Conservation (phyloP, 306 rosid species). For the Mucuna pruriens region DNA sequence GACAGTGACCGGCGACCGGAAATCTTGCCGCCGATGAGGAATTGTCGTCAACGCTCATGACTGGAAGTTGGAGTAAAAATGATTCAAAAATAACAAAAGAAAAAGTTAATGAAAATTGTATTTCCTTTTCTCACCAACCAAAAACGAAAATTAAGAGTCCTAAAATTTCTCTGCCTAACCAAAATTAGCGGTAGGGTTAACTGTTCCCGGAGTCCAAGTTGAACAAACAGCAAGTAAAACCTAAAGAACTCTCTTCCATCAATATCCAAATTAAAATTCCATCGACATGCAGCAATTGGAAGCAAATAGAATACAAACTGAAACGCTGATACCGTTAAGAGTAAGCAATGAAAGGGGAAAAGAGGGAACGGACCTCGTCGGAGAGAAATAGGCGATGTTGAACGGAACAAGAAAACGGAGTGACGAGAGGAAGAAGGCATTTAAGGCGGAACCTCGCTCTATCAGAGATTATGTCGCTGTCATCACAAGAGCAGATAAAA, state of each 20-base stretch:
- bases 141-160: not conserved
- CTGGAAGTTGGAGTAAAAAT: not conserved
- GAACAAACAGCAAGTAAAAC: not conserved
- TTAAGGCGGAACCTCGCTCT: not conserved
- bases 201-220: slow-evolving; percentile 4
- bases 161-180: not conserved
- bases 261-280: not conserved
- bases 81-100: not conserved
- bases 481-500: not conserved
- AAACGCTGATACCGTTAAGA: slow-evolving; percentile 15
- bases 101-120: not conserved
- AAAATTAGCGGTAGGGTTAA: slow-evolving; percentile 30
- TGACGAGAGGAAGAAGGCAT: not conserved
- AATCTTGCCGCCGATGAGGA: not conserved
- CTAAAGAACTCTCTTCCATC: not conserved
- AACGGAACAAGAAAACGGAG: not conserved
- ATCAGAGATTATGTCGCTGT: not conserved
- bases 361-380: slow-evolving; percentile 24
- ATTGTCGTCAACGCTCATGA: not conserved
- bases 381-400: slow-evolving; percentile 27
- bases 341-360: not conserved
- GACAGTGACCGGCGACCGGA: slow-evolving; percentile 1
- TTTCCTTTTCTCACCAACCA: not conserved
- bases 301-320: slow-evolving; percentile 22
- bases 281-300: not conserved